These are phyloP conservation scores for Pleoardoris graminearum DNA, from an alignment of 2,329 filamentous ascomycete genomes.

Conservation along the genomic window DNA sequence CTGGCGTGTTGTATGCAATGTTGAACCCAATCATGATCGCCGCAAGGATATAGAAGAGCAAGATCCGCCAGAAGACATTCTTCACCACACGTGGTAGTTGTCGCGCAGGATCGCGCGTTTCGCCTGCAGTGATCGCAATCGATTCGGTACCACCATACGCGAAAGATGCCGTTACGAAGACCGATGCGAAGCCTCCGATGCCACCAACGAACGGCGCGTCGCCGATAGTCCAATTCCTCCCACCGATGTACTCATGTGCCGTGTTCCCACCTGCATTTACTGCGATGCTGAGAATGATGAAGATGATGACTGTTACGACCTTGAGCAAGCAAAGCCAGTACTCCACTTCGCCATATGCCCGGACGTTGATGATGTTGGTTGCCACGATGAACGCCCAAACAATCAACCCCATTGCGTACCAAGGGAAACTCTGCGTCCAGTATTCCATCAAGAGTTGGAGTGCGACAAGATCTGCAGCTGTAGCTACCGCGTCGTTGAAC, in stretches of 20 bases:
- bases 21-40: conserved; percentile 49
- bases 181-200: conserved; percentile 62
- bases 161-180: conserved; percentile 76
- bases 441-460: conserved; percentile 40
- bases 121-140: conserved; percentile 75
- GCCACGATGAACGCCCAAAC: conserved; percentile 39
- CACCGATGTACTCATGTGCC: conserved; percentile 52
- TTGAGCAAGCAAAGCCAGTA: conserved; percentile 43
- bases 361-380: conserved; percentile 44
- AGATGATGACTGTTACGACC: conserved; percentile 39
- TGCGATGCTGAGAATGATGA: conserved; percentile 39
- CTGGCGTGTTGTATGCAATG: conserved; percentile 44
- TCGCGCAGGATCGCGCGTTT: conserved; percentile 78
- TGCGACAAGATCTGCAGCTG: conserved; percentile 42
- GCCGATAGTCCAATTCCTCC: conserved; percentile 68
- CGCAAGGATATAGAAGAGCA: conserved; percentile 49
- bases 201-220: conserved; percentile 53
- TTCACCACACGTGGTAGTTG: conserved; percentile 85
- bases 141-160: conserved; percentile 75
- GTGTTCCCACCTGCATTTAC: conserved; percentile 33
- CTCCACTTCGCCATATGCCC: conserved; percentile 43
- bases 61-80: conserved; percentile 72
- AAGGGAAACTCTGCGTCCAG: conserved; percentile 43
- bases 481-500: conserved; percentile 37
- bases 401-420: conserved; percentile 35